Base-by-base conservation (phyloP, 805 yeast species). In the Zygosaccharomyces pseudorouxii region DNA sequence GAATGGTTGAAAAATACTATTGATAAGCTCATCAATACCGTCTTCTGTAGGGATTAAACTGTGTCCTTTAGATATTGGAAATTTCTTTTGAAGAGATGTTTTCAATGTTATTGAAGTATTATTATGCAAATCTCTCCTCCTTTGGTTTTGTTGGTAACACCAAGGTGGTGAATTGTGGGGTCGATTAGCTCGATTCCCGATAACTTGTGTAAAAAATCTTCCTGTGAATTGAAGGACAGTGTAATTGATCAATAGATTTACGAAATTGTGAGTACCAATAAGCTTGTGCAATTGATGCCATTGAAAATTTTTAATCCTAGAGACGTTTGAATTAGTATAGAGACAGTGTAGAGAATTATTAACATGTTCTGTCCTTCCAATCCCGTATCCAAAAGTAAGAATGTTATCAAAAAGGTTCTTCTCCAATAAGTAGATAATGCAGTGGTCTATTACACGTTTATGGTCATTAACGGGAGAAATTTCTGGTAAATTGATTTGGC, bases 261-360 rank as follows among this genome's bases (percentile, higher is more conserved):
- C 41, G 56, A 81, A 80, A 1, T 49, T 47, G 1, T 49, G 48
- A 6, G 63, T 58, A 0, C 83, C 84, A 1, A 80, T 52, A 1
- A 63, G 27, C 2, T 48, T 50, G 48, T 68, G 76, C 0, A 81
- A 46, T 3, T 60, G 38, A 2, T 58, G 70, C 80, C 86, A 81
- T 2, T 59, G 52, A 3, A 66, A 55, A 3, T 69, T 58, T 49
- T 79, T 80, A 16, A 84, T 52, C 1, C 61, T 46, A 14, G 70
- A 64, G 2, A 71, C 70, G 20, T 65, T 64, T n/a, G 72, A 63
- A 51, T 73, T 78, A 6, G 65, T 58, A 5, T 67, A 61, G 1
- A 56, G 53, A 30, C 73, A 65, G 39, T 68, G 68, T 38, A 69
- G 53, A 3, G 45, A 49, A 5, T 67, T 58, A 5, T 62, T 55